These are phyloP conservation scores for Pseudozyma sp. DNA, from an alignment of 1,284 basidiomycete genomes.

Conservation along the genomic window DNA sequence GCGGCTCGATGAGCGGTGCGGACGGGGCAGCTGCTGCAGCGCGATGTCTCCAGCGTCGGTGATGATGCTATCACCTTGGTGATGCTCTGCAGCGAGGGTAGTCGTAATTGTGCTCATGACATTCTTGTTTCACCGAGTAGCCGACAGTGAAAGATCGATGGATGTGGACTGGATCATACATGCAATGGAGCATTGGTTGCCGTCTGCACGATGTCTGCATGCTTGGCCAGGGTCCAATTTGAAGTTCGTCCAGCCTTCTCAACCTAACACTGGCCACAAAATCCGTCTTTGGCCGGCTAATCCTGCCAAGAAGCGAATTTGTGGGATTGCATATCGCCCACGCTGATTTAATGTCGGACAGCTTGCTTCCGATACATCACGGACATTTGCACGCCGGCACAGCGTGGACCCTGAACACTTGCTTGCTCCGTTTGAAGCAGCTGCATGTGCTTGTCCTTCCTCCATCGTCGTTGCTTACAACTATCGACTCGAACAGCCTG, in stretches of 20 bases:
- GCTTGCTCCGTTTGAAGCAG: background rate
- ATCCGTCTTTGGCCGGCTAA: background rate
- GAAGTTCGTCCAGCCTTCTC: background rate
- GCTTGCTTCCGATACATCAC: conserved; percentile 8
- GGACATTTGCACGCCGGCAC: background rate
- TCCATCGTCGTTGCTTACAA: background rate
- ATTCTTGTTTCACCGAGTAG: background rate
- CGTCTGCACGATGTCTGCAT: background rate
- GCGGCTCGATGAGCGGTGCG: conserved; percentile 13
- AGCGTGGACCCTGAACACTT: conserved; percentile 10
- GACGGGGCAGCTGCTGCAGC: conserved; percentile 7
- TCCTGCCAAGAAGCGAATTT: background rate
- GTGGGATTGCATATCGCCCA: background rate
- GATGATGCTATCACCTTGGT: background rate
- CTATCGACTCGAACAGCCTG: background rate
- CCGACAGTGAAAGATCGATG: background rate
- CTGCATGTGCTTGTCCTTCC: background rate
- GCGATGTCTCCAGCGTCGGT: background rate
- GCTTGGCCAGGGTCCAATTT: conserved; percentile 3
- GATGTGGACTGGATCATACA: background rate
- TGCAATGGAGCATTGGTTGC: too few species aligned
- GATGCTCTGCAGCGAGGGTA: conserved; percentile 1
- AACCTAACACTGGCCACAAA: background rate
- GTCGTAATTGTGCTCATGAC: conserved; percentile 14
- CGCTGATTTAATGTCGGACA: conserved; percentile 1